Percentiles rank a stretch among this genome's conserved stretches.
Conservation (phyloP, 164 flowering plant genomes). For the Akebia trifoliata region DNA sequence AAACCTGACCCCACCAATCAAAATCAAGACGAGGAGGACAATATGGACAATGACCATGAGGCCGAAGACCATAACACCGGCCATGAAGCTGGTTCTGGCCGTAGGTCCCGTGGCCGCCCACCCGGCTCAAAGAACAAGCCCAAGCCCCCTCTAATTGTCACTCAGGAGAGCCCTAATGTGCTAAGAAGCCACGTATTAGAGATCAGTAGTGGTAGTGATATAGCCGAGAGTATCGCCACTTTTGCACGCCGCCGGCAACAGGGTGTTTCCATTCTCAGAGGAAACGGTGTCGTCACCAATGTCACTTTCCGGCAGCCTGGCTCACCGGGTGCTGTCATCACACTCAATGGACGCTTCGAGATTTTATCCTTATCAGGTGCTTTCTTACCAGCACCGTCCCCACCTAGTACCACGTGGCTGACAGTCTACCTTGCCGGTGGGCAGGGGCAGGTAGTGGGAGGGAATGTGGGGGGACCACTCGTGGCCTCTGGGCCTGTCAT, state of each 20-base stretch:
- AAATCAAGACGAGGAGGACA: conserved; percentile 33
- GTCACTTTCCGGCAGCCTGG: conserved; percentile 69
- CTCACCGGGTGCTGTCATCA: conserved; percentile 53
- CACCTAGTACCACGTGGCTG: conserved; percentile 66
- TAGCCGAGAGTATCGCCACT: conserved; percentile 50
- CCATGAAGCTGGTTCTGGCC: conserved; percentile 32
- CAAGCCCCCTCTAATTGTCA: conserved; percentile 68
- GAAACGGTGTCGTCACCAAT: conserved; percentile 65
- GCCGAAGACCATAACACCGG: conserved; percentile 31
- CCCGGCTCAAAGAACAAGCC: conserved; percentile 88
- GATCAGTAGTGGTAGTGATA: conserved; percentile 59
- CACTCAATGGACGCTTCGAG: conserved; percentile 76
- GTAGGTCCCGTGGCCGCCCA: conserved; percentile 77
- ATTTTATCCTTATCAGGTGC: conserved; percentile 77
- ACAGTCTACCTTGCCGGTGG: conserved; percentile 82
- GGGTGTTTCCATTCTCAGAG: conserved; percentile 76
- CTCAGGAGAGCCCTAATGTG: conserved; percentile 72
- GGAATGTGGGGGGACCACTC: conserved; percentile 62
- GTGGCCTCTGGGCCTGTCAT: conserved; percentile 87
- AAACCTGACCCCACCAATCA: conserved; percentile 13
- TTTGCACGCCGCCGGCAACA: conserved; percentile 66
- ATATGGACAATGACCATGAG: conserved; percentile 32
- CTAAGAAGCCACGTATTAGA: conserved; percentile 74
- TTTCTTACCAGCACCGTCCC: conserved; percentile 73
- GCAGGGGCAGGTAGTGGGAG: conserved; percentile 91